Conservation (phyloP, 192 early-diverging fungal genomes). For the Coemansia sp. region DNA sequence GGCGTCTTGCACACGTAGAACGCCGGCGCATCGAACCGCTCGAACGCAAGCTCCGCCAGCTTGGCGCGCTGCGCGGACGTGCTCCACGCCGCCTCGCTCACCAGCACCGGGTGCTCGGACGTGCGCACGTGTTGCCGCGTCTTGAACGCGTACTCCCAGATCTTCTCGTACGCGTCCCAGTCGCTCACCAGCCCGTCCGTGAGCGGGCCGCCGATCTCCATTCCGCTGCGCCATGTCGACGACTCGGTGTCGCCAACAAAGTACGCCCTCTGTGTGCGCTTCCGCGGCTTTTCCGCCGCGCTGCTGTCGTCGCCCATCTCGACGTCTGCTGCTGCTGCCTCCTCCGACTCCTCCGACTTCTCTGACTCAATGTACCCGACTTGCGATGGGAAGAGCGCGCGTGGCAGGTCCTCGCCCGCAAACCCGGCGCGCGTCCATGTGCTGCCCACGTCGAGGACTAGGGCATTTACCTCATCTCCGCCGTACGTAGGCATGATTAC, state of each 20-base stretch:
- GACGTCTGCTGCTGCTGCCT: neutral
- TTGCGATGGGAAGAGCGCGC: slow-evolving; percentile 81
- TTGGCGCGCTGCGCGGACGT: slow-evolving; percentile 82
- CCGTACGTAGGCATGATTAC: slow-evolving; percentile 56
- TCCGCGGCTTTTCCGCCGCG: neutral
- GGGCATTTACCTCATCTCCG: slow-evolving; percentile 89
- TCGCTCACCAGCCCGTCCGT: slow-evolving; percentile 92
- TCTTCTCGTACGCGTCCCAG: slow-evolving; percentile 92
- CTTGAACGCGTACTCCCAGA: slow-evolving; percentile 88
- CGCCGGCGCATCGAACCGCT: slow-evolving; percentile 88
- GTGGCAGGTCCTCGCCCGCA: slow-evolving; percentile 96
- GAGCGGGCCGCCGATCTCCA: slow-evolving; percentile 86
- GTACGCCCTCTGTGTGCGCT: slow-evolving; percentile 56
- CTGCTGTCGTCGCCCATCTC: neutral
- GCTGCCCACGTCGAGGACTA: slow-evolving; percentile 93
- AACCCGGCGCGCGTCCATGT: slow-evolving; percentile 90
- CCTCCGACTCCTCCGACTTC: too few species aligned
- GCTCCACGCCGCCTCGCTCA: slow-evolving; percentile 94
- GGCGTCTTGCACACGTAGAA: slow-evolving; percentile 94
- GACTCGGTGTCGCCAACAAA: slow-evolving; percentile 74
- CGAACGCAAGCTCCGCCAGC: slow-evolving; percentile 92
- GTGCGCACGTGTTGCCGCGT: slow-evolving; percentile 73
- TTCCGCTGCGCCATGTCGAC: slow-evolving; percentile 69
- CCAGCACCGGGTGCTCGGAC: slow-evolving; percentile 88
- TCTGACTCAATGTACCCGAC: slow-evolving; percentile 67